phyloP scores from a whole-genome alignment of 139 green algal genomes.

The Penium margaritaceum region DNA sequence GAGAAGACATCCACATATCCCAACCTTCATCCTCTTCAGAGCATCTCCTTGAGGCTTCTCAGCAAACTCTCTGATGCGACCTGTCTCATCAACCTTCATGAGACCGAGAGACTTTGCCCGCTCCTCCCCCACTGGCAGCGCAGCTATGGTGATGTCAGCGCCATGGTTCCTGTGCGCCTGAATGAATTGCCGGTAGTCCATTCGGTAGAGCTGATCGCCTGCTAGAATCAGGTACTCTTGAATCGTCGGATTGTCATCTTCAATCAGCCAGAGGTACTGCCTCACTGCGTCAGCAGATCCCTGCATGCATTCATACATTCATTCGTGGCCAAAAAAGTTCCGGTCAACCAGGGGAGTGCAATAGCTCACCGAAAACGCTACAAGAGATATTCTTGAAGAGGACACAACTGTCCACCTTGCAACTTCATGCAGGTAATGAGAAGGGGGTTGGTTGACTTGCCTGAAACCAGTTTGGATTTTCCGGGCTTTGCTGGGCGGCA shows the following conservation, averaged over 20 bases:
- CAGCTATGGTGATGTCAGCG: constrained; percentile 95
- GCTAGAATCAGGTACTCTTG: constrained; percentile 97
- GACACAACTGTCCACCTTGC: too few species aligned
- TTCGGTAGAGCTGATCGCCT: constrained; percentile 98
- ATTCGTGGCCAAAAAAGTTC: too few species aligned
- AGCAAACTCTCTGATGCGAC: constrained; percentile 85
- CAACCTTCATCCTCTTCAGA: constrained; percentile 79
- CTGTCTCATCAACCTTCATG: constrained; percentile 95
- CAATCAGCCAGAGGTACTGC: constrained; percentile 98
- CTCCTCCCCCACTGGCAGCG: constrained; percentile 84
- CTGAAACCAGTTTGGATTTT: constrained; percentile 90
- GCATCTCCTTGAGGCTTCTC: constrained; percentile 95
- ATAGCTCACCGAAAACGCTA: too few species aligned
- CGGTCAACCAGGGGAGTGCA: too few species aligned
- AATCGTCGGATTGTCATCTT: constrained; percentile 74
- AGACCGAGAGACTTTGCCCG: constrained; percentile 84
- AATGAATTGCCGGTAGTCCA: constrained; percentile 98
- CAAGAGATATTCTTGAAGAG: too few species aligned
- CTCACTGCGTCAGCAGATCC: constrained; percentile 94
- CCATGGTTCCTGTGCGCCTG: constrained; percentile 69
- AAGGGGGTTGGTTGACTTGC: too few species aligned
- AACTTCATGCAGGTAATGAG: too few species aligned
- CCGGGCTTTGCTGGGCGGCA: constrained; percentile 81
- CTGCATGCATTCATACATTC: constrained; percentile 47
- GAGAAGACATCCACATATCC: too few species aligned